These are phyloP conservation scores for Metschnikowia hibisci DNA, from an alignment of 805 yeast species.

Conservation along the genomic window DNA sequence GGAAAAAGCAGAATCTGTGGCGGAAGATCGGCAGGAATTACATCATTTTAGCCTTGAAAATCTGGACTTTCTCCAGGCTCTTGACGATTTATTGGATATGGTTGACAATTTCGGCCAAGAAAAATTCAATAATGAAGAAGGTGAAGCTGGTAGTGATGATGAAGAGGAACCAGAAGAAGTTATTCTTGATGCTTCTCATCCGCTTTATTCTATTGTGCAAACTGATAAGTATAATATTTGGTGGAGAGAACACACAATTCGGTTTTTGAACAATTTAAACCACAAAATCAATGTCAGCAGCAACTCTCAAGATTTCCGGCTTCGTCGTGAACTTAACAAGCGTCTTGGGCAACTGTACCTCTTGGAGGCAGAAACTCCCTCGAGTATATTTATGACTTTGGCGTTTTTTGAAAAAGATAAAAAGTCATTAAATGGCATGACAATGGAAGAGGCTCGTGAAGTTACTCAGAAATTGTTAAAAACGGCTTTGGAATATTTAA, in stretches of 20 bases:
- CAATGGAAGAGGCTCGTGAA: slow-evolving; percentile 41
- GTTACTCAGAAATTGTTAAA: slow-evolving; percentile 46
- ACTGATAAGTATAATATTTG: slow-evolving; percentile 48
- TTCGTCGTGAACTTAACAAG: slow-evolving; percentile 41
- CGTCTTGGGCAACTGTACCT: slow-evolving; percentile 61
- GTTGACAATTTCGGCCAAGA: slow-evolving; percentile 61
- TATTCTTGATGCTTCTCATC: slow-evolving; percentile 48
- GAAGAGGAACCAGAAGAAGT: slow-evolving; percentile 25
- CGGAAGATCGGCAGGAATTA: slow-evolving; percentile 23
- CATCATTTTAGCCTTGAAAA: slow-evolving; percentile 37
- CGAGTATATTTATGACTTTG: slow-evolving; percentile 50
- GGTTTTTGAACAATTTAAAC: slow-evolving; percentile 31
- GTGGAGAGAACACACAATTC: slow-evolving; percentile 48
- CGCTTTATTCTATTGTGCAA: slow-evolving; percentile 43
- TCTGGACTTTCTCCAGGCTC: slow-evolving; percentile 50
- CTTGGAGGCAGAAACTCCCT: slow-evolving; percentile 61
- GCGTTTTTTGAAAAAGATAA: slow-evolving; percentile 46
- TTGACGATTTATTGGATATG: slow-evolving; percentile 68
- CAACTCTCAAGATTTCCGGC: slow-evolving; percentile 15
- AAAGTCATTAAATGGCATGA: slow-evolving; percentile 34
- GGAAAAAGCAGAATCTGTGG: slow-evolving; percentile 37
- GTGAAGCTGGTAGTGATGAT: slow-evolving; percentile 47
- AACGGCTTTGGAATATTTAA: slow-evolving; percentile 55
- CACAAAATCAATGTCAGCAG: slow-evolving; percentile 16
- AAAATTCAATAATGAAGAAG: slow-evolving; percentile 48